phyloP scores from a whole-genome alignment of 441 rosid species.

The Sinapis alba region DNA sequence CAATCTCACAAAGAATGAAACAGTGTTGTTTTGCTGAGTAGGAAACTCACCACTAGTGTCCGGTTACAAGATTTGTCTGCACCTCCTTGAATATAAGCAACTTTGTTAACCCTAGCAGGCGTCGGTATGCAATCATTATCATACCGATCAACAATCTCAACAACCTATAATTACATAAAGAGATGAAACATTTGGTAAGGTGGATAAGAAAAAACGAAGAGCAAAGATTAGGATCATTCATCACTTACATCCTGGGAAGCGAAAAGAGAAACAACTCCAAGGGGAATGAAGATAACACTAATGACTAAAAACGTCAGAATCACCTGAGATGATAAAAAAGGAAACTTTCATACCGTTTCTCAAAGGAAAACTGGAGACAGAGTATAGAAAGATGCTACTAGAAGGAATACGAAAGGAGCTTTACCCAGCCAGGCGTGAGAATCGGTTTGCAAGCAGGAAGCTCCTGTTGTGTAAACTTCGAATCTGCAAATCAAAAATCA shows the following conservation, averaged over 20 bases:
- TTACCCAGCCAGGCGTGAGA: constrained; percentile 93
- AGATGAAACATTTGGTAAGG: constrained; percentile 1
- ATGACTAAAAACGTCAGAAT: constrained; percentile 77
- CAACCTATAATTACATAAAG: constrained; percentile 56
- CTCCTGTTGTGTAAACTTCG: constrained; percentile 93
- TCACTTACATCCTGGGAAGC: constrained; percentile 82
- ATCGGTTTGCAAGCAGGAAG: constrained; percentile 99
- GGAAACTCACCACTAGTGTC: constrained; percentile 50
- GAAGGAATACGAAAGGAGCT: not conserved
- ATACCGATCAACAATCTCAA: constrained; percentile 80
- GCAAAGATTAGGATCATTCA: not conserved
- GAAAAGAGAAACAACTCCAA: constrained; percentile 75
- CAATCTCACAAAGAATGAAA: not conserved
- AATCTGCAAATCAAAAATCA: constrained; percentile 58
- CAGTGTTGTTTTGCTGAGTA: not conserved
- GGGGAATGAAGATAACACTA: constrained; percentile 85
- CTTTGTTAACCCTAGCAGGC: constrained; percentile 51
- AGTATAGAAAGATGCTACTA: not conserved
- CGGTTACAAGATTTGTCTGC: constrained; percentile 51
- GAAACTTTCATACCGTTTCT: not conserved
- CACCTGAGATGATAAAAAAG: constrained; percentile 49
- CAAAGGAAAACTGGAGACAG: not conserved
- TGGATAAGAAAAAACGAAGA: not conserved
- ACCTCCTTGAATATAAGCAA: constrained; percentile 59
- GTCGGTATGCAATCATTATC: constrained; percentile 64